phyloP scores from a whole-genome alignment of 2,329 filamentous ascomycete genomes.

The Neobulgaria alba region DNA sequence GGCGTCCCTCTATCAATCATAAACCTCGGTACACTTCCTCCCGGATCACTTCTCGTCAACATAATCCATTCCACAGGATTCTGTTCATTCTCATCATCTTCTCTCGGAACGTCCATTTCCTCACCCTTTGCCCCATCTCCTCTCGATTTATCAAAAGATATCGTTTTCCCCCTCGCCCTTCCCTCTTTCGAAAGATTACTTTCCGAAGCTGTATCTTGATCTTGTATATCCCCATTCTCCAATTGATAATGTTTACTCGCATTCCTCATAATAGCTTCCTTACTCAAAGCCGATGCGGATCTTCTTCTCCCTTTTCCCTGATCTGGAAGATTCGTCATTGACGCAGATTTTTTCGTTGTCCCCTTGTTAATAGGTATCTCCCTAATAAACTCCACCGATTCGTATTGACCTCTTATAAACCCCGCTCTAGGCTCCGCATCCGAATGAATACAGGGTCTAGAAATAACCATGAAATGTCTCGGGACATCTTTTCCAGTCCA shows the following conservation, averaged over 20 bases:
- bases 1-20: conserved; percentile 66
- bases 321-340: conserved; percentile 36
- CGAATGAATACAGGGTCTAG: conserved; percentile 72
- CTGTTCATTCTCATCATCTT: conserved; percentile 40
- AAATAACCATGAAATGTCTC: conserved; percentile 77
- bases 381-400: conserved; percentile 84
- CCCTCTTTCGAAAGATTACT: conserved; percentile 16
- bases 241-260: conserved; percentile 25
- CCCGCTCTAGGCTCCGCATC: conserved; percentile 61
- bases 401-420: conserved; percentile 78
- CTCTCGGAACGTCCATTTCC: conserved; percentile 24
- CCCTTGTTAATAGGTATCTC: conserved; percentile 56
- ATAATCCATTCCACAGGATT: conserved; percentile 69
- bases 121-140: conserved; percentile 31
- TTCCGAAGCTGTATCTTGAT: conserved; percentile 10
- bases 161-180: conserved; percentile 32
- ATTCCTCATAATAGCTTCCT: conserved; percentile 37
- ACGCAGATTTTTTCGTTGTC: conserved; percentile 32
- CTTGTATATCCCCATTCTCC: conserved; percentile 4
- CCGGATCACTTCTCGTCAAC: conserved; percentile 65
- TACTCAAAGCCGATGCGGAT: conserved; percentile 28
- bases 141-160: conserved; percentile 33
- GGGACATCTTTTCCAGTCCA: conserved; percentile 33
- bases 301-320: conserved; percentile 25
- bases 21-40: conserved; percentile 62